Conservation (phyloP, 495 filamentous ascomycete species). For the Friedmanniomyces endolithicus region DNA sequence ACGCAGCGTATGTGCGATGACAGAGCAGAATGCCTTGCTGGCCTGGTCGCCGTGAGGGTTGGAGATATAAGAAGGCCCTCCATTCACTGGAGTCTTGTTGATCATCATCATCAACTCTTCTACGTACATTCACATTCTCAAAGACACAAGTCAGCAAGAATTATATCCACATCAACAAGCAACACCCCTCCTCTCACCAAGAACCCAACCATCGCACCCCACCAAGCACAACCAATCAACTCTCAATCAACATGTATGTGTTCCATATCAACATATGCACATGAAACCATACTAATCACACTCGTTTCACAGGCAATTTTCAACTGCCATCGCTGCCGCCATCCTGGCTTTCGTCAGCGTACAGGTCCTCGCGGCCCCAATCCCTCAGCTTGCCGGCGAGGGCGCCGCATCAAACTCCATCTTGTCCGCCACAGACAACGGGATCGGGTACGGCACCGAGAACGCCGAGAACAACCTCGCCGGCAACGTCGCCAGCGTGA, state of each 20-base stretch:
- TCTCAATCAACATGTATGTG: neutral
- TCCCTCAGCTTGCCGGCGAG: slow-evolving; percentile 5
- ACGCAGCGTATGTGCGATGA: neutral
- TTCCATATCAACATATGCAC: neutral
- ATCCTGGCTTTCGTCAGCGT: neutral
- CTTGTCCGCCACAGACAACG: slow-evolving; percentile 5
- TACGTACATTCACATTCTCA: neutral
- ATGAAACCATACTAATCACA: neutral
- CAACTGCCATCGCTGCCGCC: neutral
- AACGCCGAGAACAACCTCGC: slow-evolving; percentile 11
- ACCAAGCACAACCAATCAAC: neutral
- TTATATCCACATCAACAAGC: too few species aligned
- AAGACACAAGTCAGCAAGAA: too few species aligned
- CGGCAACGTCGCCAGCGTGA: neutral
- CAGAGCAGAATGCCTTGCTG: neutral
- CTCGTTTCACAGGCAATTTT: neutral
- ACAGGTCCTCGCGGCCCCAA: neutral
- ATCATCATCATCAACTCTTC: neutral
- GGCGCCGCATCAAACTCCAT: slow-evolving; percentile 5
- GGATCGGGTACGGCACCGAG: slow-evolving; percentile 7
- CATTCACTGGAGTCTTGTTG: neutral
- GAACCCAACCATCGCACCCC: neutral
- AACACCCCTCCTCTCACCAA: neutral
- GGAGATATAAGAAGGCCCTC: neutral
- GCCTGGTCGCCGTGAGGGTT: neutral